Evolutionary conservation across 306 rosid genomes (phyloP), one percentile per base, ranked within the genome.

Genomic region (Leucaena leucocephala): DNA sequence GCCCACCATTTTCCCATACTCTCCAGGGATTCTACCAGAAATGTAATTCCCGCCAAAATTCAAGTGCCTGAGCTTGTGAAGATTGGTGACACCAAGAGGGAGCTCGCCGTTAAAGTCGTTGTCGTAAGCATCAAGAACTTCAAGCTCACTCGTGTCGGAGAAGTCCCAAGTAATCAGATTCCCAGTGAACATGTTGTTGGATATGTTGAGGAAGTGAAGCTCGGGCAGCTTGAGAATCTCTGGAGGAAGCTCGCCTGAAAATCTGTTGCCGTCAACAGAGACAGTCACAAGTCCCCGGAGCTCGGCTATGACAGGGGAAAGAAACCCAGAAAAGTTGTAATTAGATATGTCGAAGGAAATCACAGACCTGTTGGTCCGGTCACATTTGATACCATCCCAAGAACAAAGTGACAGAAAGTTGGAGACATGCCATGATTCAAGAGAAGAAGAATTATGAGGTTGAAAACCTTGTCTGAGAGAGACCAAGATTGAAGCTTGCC

Each of bases 31-130:
- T 63, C 49, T 58, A 14, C 96, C 94, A 33, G 59, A 62, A 68
- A 94, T 90, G 84, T 74, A 94, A 39, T 94, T 94, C 84, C 98
- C 98, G 39, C 92, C 97, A 65, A 92, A 75, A 85, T 88, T 88
- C 68, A 94, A 83, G 87, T 76, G 68, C 78, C 71, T 81, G 68
- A 94, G 85, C 55, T 75, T 84, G 35, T 87, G 80, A 14, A 89
- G 83, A 52, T 63, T 61, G 72, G 79, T 74, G 83, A 92, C 84
- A 54, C 88, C 91, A 45, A 78, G 67, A 22, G 98, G 98, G 42
- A 90, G 97, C 17, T 91, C 88, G 45, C 87, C 87, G 71, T 83
- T 87, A 90, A 94, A 92, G 59, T 72, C 71, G 82, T 94, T 94
- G 86, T 94, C 54, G 46, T 94, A 92, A 72, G 93, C 97, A 81